phyloP scores from a whole-genome alignment of 2,329 filamentous ascomycete species.

The Blastomyces emzantsi region DNA sequence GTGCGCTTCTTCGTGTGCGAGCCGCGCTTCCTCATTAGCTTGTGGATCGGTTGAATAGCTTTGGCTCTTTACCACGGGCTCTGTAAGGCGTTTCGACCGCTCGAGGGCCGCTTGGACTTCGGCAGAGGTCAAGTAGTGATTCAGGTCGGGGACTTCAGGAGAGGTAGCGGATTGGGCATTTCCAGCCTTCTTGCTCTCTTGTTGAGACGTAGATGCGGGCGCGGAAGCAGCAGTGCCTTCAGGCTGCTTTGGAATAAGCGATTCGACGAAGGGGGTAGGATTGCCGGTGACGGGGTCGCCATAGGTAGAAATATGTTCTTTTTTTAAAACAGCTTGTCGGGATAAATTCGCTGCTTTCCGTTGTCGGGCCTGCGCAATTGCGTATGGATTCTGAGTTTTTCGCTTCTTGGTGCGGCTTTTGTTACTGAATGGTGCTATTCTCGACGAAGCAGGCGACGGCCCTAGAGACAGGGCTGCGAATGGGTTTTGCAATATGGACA shows the following conservation, averaged over 20 bases:
- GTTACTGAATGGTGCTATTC: constrained; percentile 47
- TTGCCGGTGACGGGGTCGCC: constrained; percentile 75
- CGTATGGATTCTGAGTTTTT: constrained; percentile 59
- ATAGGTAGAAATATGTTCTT: constrained; percentile 53
- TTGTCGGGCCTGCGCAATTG: constrained; percentile 69
- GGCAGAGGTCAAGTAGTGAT: constrained; percentile 61
- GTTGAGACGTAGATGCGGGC: background rate
- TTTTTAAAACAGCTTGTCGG: constrained; percentile 59
- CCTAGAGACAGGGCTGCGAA: constrained; percentile 46
- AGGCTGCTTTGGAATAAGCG: constrained; percentile 54
- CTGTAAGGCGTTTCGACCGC: constrained; percentile 57
- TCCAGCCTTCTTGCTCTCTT: background rate
- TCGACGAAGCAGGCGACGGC: constrained; percentile 46
- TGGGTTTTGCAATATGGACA: constrained; percentile 31
- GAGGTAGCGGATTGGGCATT: constrained; percentile 21
- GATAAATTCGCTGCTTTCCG: constrained; percentile 75
- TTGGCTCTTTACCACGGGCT: constrained; percentile 27
- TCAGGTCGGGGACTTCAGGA: constrained; percentile 45
- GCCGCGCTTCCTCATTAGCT: constrained; percentile 29
- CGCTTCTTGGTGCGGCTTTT: constrained; percentile 10
- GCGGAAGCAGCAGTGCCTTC: background rate
- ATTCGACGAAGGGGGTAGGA: constrained; percentile 72
- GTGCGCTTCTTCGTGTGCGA: constrained; percentile 49
- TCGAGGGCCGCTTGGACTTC: constrained; percentile 60
- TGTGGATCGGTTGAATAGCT: constrained; percentile 31